Evolutionary conservation across 2,329 filamentous ascomycete genomes (phyloP).

Genomic region (Calcarisporium arbuscula): DNA sequence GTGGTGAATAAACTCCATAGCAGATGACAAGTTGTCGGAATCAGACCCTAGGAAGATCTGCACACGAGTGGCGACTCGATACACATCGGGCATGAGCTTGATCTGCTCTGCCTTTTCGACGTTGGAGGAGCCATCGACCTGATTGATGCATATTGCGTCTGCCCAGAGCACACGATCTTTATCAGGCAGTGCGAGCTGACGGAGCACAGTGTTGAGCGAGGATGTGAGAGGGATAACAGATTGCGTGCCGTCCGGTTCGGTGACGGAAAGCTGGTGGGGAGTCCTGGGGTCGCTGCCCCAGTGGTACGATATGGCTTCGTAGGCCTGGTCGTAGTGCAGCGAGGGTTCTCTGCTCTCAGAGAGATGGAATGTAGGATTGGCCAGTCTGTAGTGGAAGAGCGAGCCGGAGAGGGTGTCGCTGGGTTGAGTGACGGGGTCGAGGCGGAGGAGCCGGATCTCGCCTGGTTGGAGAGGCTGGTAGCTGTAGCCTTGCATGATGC

Average conservation of each 20-base stretch:
- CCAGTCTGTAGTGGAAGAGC: constrained; percentile 7
- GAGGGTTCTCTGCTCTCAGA: not conserved
- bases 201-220: constrained; percentile 6
- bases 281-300: constrained; percentile 7
- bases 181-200: constrained; percentile 4
- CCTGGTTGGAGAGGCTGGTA: constrained; percentile 3
- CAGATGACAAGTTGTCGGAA: constrained; percentile 4
- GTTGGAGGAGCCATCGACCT: constrained; percentile 6
- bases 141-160: constrained; percentile 14
- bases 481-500: constrained; percentile 6
- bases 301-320: constrained; percentile 10
- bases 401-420: constrained; percentile 2
- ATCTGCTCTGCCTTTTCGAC: constrained; percentile 10
- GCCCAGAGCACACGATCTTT: constrained; percentile 9
- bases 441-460: constrained; percentile 9
- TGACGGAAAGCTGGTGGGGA: constrained; percentile 1
- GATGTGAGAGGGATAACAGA: constrained; percentile 6
- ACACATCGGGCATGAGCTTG: constrained; percentile 10
- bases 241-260: not conserved
- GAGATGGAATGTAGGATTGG: constrained; percentile 3
- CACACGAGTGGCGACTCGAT: constrained; percentile 7
- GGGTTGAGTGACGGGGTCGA: constrained; percentile 1
- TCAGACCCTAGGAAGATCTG: constrained; percentile 8
- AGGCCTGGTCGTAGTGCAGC: constrained; percentile 3
- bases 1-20: constrained; percentile 3